Base-by-base conservation (phyloP, 805 yeast species). In the Jamesozyma piceae region DNA sequence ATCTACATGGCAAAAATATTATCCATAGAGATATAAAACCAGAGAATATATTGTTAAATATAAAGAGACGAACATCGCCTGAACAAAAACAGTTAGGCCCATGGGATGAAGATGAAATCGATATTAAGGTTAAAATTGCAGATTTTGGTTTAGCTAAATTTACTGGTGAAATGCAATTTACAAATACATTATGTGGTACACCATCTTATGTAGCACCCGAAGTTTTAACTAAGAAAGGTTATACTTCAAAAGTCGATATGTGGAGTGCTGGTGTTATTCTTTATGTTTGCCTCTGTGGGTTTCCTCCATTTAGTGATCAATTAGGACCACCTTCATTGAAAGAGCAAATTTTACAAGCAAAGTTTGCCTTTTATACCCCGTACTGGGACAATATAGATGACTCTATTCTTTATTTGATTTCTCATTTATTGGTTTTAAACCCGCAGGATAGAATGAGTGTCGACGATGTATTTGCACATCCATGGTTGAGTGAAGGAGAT, bases 171-270 rank as follows among this genome's bases (percentile, higher is more conserved):
- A 63, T 77, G 48, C 75, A 78, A 46, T 82, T 82, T 55, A 82
- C 94, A 9, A 78, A 78, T 51, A 84, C 94, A 0, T 61, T 84
- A 33, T 84, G 94, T 63, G 94, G 94, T 2, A 84, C 94, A 0
- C 94, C 94, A 0, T 87, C 90, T 0, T 84, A 84, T 55, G 92
- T 84, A 17, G 92, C 92, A 0, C 94, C 94, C 0, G 94, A 84
- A 54, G 82, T 84, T 5, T 48, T 69, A n/a, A 52, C 56, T 19
- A 77, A 78, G 59, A 68, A 72, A 10, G 63, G 71, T 2, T 84
- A 84, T 52, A 72, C 83, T 28, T 80, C 82, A 29, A 75, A 81
- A 35, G 87, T 80, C 11, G 94, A 84, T 58, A 62, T 84, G 58
- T 84, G 94, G 94, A 82, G 86, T 55, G 73, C 82, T 8, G 94